Conservation (phyloP, 129 eudicot species). For the Flaveria sonorensis region DNA sequence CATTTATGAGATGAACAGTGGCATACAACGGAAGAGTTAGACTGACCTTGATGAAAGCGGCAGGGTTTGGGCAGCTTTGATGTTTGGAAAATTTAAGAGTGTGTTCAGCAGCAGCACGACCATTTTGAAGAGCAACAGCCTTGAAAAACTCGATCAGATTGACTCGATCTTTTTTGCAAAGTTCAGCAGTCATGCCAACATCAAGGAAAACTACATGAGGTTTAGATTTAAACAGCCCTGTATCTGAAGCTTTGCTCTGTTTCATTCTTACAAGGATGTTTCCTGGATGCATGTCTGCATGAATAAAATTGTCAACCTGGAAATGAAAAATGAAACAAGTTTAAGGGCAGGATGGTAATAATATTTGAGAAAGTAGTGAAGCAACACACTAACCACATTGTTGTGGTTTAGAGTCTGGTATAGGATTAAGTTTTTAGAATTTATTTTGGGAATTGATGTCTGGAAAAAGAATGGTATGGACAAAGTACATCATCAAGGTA, state of each 20-base stretch:
- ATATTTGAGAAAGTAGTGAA: background rate
- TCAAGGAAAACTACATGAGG: conserved; percentile 93
- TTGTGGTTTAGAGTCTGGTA: conserved; percentile 1
- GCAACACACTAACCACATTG: conserved; percentile 9
- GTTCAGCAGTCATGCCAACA: conserved; percentile 99
- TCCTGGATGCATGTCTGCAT: conserved; percentile 99
- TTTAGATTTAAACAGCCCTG: conserved; percentile 62
- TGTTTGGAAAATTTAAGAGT: conserved; percentile 72
- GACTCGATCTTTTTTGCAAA: conserved; percentile 65
- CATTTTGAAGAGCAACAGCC: conserved; percentile 89
- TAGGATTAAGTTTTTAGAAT: background rate
- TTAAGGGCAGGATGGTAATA: conserved; percentile 11
- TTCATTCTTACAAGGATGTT: conserved; percentile 83
- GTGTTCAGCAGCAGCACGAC: conserved; percentile 79
- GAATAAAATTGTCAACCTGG: conserved; percentile 96
- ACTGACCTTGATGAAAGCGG: conserved; percentile 72
- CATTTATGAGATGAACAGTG: background rate
- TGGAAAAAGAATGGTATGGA: background rate
- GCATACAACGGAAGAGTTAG: background rate
- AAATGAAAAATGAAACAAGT: conserved; percentile 14
- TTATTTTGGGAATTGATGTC: background rate
- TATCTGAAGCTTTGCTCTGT: conserved; percentile 40
- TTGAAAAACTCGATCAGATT: conserved; percentile 84
- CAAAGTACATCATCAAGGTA: background rate
- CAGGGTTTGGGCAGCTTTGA: conserved; percentile 83